These are phyloP conservation scores for Poa pratensis DNA, from an alignment of 176 grass and related monocot species.

Conservation along the genomic window DNA sequence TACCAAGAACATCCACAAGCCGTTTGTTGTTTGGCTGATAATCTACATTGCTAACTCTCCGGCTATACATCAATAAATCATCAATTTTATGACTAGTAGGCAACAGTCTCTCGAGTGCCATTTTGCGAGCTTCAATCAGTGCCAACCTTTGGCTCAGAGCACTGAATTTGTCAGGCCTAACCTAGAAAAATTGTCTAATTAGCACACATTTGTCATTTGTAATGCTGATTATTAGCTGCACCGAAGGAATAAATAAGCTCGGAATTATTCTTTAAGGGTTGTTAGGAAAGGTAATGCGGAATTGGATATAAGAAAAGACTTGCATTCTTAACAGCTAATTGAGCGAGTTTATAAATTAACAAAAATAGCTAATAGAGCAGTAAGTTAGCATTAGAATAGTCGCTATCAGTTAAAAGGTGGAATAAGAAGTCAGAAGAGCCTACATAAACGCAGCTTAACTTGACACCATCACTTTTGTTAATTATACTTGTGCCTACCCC, in stretches of 20 bases:
- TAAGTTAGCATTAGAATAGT: neutral
- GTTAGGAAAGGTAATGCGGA: neutral
- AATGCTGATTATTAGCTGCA: conserved; percentile 30
- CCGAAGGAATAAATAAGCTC: conserved; percentile 26
- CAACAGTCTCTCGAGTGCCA: conserved; percentile 52
- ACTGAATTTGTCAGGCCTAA: conserved; percentile 90
- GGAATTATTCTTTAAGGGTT: conserved; percentile 9
- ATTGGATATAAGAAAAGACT: neutral
- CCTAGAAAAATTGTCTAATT: conserved; percentile 53
- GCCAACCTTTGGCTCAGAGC: conserved; percentile 70
- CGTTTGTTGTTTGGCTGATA: conserved; percentile 61
- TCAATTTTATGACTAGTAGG: conserved; percentile 49
- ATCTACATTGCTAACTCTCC: conserved; percentile 51
- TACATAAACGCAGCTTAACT: conserved; percentile 14
- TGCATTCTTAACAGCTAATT: conserved; percentile 3
- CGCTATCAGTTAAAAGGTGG: neutral
- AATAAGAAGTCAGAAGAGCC: neutral
- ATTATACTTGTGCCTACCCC: neutral
- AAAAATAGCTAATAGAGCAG: neutral
- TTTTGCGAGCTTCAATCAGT: conserved; percentile 76
- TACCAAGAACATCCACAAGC: conserved; percentile 62
- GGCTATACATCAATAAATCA: conserved; percentile 55
- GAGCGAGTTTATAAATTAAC: neutral
- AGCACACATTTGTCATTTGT: conserved; percentile 46
- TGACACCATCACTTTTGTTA: neutral